Evolutionary conservation across 306 rosid species (phyloP).

Genomic region (Arachis stenosperma): DNA sequence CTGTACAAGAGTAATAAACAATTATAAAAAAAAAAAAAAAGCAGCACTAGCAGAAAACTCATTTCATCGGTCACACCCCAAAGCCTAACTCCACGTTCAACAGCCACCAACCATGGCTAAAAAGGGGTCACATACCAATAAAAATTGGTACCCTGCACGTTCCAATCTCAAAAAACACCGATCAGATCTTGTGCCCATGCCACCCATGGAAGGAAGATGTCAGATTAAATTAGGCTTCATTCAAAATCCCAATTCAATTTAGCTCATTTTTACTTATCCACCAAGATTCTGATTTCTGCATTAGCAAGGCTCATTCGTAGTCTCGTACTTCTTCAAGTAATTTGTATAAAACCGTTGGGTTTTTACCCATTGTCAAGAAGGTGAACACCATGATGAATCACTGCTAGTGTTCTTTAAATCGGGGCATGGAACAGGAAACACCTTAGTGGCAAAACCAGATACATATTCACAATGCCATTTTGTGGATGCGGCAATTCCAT

Average conservation of each 20-base stretch:
- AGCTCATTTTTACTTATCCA: slow-evolving; percentile 18
- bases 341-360: background rate
- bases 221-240: slow-evolving; percentile 19
- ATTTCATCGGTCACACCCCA: slow-evolving; percentile 13
- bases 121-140: slow-evolving; percentile 30
- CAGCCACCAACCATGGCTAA: slow-evolving; percentile 15
- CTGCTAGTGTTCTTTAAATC: slow-evolving; percentile 52
- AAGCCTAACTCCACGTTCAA: slow-evolving; percentile 29
- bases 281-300: slow-evolving; percentile 16
- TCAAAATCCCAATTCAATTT: slow-evolving; percentile 30
- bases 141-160: slow-evolving; percentile 9
- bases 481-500: slow-evolving; percentile 55
- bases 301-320: slow-evolving; percentile 23
- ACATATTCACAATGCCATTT: slow-evolving; percentile 80
- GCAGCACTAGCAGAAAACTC: background rate
- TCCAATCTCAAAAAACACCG: slow-evolving; percentile 26
- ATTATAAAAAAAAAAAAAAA: background rate
- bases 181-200: slow-evolving; percentile 18
- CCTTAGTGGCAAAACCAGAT: slow-evolving; percentile 66
- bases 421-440: slow-evolving; percentile 77
- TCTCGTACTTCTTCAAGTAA: slow-evolving; percentile 14
- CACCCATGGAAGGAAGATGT: slow-evolving; percentile 11
- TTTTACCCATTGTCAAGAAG: slow-evolving; percentile 28
- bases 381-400: slow-evolving; percentile 53
- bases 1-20: slow-evolving; percentile 30